Evolutionary conservation across 2,329 filamentous ascomycete genomes (phyloP), one percentile per base, ranked within the genome.

Genomic region (Pseudocercospora cruenta): DNA sequence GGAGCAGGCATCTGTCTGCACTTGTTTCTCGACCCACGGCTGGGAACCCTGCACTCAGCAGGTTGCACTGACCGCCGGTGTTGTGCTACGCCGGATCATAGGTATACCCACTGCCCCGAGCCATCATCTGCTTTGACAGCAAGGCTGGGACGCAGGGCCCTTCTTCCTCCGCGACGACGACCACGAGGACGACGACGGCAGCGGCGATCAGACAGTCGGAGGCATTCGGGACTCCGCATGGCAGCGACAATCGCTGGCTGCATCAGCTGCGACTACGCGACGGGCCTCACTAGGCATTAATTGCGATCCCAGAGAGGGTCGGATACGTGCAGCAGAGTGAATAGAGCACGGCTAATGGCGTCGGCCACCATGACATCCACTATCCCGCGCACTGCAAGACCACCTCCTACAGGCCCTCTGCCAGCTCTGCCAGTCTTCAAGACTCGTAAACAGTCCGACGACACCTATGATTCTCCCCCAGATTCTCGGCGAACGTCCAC

Each of bases 391-490:
- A 81, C 84, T 58, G 78, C 82, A 31, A 78, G 89, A 74, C 90
- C 88, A 67, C 90, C 92, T 58, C 91, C 92, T 16, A 88, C 87
- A 28, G 86, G 88, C 69, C 87, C 90, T 39, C 82, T 95, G 21
- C 92, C 93, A 53, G 89, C 91, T 49, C 82, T 96, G 55, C 92
- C 93, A 28, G 83, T 91, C 19, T 80, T 84, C 54, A 95, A 93
- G 79, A 88, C 90, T 31, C 83, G 85, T 14, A 84, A 87, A 39
- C 83, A 85, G 4, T 88, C 84, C 75, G 83, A 84, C 39, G 85
- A 87, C 43, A 85, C 85, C 33, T 83, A 84, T 26, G 84, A 86
- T 33, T 58, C 59, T 24, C 45, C 59, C 24, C 59, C 66, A 58
- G 66, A 65, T 22, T 69, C 69, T 33, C 62, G 70, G 24, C 67